Base-by-base conservation (phyloP, 305 asterid genomes). In the Fraxinus angustifolia region DNA sequence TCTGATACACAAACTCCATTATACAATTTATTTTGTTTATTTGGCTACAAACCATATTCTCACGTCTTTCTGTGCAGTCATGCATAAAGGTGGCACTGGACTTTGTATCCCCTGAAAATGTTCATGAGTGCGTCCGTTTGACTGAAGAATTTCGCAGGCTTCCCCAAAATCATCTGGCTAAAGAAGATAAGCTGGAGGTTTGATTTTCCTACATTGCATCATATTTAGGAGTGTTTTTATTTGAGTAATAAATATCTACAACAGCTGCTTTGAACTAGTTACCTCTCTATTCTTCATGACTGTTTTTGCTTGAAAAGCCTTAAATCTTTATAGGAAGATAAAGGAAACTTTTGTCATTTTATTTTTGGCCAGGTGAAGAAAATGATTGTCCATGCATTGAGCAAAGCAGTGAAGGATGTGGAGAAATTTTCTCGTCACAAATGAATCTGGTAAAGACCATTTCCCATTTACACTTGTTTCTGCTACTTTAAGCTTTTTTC, bases 111-210 rank as follows among this genome's bases (percentile, higher is more conserved):
- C 91, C 92, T 8, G 94, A 91, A 85, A 91, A 85, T 87, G 85
- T 91, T 75, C 60, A 53, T 0, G 84, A 87, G 19, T 91, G 94
- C 81, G 71, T 91, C 73, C 83, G 82, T 42, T 77, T 91, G 87
- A 85, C 91, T 12, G 89, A 91, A 50, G 94, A 88, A 76, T 89
- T 88, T 67, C 92, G 94, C 17, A 56, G 80, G 78, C 92, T 91
- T 67, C 94, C 94, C 56, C 84, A 80, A 38, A 84, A 89, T 50
- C 94, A 91, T 73, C 79, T 80, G 75, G 92, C 94, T 30, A 91
- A 91, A 82, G 94, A 91, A 82, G 94, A 84, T 86, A 91, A 91
- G 76, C 81, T 89, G 62, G 94, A 91, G 94, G 94, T 91, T 77
- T 1, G 62, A 56, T 72, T 72, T 62, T 8, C 62, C 79, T 21